Conservation (phyloP, 176 grass and related monocot species). For the Musa troglodytarum region DNA sequence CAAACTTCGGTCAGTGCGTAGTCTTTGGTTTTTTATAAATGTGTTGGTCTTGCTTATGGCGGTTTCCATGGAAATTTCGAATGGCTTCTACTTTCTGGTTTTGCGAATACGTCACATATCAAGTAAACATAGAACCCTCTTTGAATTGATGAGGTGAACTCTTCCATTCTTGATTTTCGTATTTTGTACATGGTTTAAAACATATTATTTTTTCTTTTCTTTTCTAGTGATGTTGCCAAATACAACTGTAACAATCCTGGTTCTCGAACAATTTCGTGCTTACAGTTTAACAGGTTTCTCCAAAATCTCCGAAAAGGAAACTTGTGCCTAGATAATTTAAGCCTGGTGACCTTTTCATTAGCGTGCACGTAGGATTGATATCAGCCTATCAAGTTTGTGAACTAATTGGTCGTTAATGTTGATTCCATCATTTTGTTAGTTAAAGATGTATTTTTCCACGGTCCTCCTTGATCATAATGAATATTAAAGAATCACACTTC, state of each 20-base stretch:
- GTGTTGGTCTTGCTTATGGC: neutral
- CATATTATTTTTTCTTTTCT: no score
- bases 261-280: no score
- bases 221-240: no score
- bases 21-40: neutral
- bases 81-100: neutral
- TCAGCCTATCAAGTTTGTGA: neutral
- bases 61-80: neutral
- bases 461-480: neutral
- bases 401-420: neutral
- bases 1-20: slow-evolving; percentile 6
- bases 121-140: neutral
- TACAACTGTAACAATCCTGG: no score
- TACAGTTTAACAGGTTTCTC: no score
- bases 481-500: neutral
- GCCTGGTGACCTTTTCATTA: no score
- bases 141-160: no score
- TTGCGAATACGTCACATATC: neutral
- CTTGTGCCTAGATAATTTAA: no score
- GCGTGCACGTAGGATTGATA: neutral
- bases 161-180: no score
- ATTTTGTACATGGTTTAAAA: no score
- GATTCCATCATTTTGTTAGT: neutral
- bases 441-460: neutral
- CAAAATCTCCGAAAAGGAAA: no score